A percentile compares a stretch with the other conserved stretches of the same genome.
Evolutionary conservation across 306 rosid genomes (phyloP).

Genomic region (Quercus engelmannii): DNA sequence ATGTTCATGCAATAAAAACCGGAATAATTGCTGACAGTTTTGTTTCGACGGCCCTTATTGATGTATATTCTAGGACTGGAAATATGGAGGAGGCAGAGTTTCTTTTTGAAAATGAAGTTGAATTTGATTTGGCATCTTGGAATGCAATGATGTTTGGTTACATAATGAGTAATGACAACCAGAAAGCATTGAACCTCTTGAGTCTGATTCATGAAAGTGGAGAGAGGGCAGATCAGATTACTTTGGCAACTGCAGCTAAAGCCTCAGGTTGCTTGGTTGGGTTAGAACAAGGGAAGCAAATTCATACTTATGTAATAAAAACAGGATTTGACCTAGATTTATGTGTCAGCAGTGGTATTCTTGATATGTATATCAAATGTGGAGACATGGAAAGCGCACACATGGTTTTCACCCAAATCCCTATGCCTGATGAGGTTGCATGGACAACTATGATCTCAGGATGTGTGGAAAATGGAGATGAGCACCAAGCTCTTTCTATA

Average conservation of each 20-base stretch:
- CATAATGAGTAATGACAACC: conserved; percentile 35
- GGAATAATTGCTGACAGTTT: conserved; percentile 46
- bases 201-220: conserved; percentile 45
- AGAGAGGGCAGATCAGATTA: conserved; percentile 48
- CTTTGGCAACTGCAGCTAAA: conserved; percentile 68
- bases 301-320: conserved; percentile 57
- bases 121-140: conserved; percentile 74
- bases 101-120: conserved; percentile 45
- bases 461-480: conserved; percentile 73
- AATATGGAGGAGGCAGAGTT: conserved; percentile 61
- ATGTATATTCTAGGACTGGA: conserved; percentile 65
- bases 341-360: conserved; percentile 55
- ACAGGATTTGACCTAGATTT: conserved; percentile 48
- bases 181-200: conserved; percentile 54
- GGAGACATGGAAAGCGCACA: conserved; percentile 65
- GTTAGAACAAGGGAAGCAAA: conserved; percentile 60
- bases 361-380: conserved; percentile 80
- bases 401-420: conserved; percentile 51
- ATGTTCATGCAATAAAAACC: conserved; percentile 52
- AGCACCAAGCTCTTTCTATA: conserved; percentile 52
- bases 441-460: conserved; percentile 92
- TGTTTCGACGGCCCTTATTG: conserved; percentile 71
- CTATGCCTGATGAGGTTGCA: conserved; percentile 65
- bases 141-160: conserved; percentile 82
- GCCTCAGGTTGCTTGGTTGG: conserved; percentile 62